phyloP scores from a whole-genome alignment of 2,329 filamentous ascomycete species.

The Colletotrichum incanum region DNA sequence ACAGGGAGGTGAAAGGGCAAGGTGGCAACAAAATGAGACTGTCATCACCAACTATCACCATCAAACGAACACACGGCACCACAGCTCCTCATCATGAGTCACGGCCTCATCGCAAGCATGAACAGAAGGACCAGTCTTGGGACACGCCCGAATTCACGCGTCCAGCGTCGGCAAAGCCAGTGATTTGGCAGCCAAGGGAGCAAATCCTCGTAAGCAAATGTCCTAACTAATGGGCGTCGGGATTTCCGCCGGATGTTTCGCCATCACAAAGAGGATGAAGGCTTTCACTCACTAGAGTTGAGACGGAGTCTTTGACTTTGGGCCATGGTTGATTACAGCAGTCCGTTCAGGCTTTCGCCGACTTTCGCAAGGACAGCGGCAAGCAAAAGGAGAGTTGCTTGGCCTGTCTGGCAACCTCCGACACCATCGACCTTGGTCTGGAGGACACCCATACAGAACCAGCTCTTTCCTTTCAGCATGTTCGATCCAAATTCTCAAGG shows the following conservation, averaged over 20 bases:
- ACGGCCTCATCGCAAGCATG: neutral
- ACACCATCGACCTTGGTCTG: neutral
- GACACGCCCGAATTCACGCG: too few relatives aligned
- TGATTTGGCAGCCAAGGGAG: neutral
- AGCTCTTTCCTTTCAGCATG: neutral
- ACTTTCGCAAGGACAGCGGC: neutral
- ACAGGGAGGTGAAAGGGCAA: neutral
- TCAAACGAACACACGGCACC: neutral
- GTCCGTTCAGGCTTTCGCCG: neutral
- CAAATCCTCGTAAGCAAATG: neutral
- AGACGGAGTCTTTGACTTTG: neutral
- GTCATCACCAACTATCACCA: neutral
- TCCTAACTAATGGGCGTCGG: neutral
- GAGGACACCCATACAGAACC: too few relatives aligned
- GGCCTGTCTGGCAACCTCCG: neutral
- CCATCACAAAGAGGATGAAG: too few relatives aligned
- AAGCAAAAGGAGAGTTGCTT: neutral
- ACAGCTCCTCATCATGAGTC: neutral
- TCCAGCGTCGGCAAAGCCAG: neutral
- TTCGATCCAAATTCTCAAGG: neutral
- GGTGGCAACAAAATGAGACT: constrained; percentile 16
- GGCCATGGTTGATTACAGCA: neutral
- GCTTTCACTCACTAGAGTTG: neutral
- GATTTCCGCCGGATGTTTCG: neutral
- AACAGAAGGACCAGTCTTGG: neutral